These are phyloP conservation scores for Tanacetum coccineum DNA, from an alignment of 129 eudicot genomes.

Conservation along the genomic window DNA sequence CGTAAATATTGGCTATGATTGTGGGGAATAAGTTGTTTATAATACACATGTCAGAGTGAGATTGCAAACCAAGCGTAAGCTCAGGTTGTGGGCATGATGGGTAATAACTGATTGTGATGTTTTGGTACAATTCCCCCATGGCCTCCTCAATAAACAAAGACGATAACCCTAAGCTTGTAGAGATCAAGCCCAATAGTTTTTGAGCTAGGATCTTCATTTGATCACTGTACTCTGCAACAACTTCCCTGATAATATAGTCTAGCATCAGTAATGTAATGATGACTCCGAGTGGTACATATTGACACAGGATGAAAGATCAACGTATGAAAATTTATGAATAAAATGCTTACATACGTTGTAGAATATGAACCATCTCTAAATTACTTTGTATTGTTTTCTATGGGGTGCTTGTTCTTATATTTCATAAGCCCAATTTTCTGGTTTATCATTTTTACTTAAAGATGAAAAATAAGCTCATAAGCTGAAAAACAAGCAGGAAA, in stretches of 20 bases:
- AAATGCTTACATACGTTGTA: too few species aligned
- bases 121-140: constrained; percentile 79
- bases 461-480: too few species aligned
- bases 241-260: constrained; percentile 38
- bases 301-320: background rate
- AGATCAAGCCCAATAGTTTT: constrained; percentile 57
- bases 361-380: too few species aligned
- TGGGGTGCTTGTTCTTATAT: too few species aligned
- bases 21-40: too few species aligned
- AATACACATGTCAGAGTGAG: constrained; percentile 96
- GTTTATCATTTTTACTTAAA: too few species aligned
- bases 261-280: constrained; percentile 21
- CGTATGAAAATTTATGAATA: background rate
- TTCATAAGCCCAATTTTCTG: too few species aligned
- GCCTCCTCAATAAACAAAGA: constrained; percentile 60
- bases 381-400: too few species aligned
- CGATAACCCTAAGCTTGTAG: constrained; percentile 66
- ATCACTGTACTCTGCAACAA: constrained; percentile 68
- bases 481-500: too few species aligned
- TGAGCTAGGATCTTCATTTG: constrained; percentile 64
- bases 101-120: constrained; percentile 82
- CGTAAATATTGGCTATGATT: too few species aligned
- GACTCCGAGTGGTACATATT: background rate
- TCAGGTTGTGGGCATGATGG: constrained; percentile 97
- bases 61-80: constrained; percentile 84